phyloP scores from a whole-genome alignment of 345 rosid species.

The Salix brachista region DNA sequence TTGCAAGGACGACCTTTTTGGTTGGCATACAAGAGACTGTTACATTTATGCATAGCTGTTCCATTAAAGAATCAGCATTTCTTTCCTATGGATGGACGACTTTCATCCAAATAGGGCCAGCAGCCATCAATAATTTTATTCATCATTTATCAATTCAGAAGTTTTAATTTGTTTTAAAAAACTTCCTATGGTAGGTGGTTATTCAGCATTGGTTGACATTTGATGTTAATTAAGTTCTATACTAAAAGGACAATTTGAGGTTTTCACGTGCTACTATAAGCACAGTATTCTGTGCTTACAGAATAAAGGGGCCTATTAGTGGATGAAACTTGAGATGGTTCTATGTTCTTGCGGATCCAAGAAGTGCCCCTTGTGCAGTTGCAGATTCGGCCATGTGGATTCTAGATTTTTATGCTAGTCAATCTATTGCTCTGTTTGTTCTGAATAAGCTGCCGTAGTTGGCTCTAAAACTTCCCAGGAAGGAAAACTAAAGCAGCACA shows the following conservation, averaged over 20 bases:
- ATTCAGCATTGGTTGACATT: neutral
- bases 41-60: neutral
- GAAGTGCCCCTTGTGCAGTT: neutral
- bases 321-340: neutral
- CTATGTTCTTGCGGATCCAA: neutral
- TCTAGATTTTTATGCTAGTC: neutral
- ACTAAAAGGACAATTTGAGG: neutral
- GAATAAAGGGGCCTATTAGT: neutral
- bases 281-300: neutral
- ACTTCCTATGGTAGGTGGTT: neutral
- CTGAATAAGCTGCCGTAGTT: neutral
- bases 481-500: neutral
- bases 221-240: neutral
- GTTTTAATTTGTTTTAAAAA: neutral
- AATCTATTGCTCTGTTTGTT: neutral
- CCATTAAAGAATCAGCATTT: neutral
- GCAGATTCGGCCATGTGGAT: neutral
- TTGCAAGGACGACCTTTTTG: neutral
- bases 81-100: neutral
- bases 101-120: neutral
- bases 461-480: neutral
- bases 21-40: neutral
- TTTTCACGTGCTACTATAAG: neutral
- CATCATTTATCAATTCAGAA: neutral
- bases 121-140: neutral